Evolutionary conservation across 2,329 filamentous ascomycete species (phyloP), one percentile per base, ranked within the genome.

Genomic region (Curvularia spicifera): DNA sequence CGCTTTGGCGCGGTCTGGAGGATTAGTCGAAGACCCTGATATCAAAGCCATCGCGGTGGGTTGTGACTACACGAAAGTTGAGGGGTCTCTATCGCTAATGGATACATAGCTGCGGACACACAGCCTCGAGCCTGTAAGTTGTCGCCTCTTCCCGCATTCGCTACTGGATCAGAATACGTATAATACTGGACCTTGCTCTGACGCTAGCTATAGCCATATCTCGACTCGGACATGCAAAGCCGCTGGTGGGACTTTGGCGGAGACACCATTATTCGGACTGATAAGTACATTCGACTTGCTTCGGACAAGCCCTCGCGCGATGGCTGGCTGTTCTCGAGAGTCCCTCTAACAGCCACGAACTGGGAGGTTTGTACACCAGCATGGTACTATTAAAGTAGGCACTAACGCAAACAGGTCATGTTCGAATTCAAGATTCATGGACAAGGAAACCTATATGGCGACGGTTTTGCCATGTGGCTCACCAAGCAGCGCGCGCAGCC

Each of bases 211-310:
- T 53, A 97, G 90, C 95, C 95, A 62, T 99, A 97, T 80, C 87
- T 99, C 70, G 95, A 99, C 81, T 95, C 93, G 60, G 95, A 98
- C 78, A 93, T 98, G 89, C 91, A 96, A 81, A 97, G 91, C 81
- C 89, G 95, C 76, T 99, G 95, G 94, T 99, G 94, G 80, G 95
- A 99, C 81, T 99, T 96, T 85, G 95, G 95, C 76, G 95, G 94
- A 75, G 93, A 97, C 81, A 92, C 94, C 40, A 89, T 99, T 71
- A 85, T 97, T 72, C 84, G 87, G 66, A 84, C 87, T 62, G 87
- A 90, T 73, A 83, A 86, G 79, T 97, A 98, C 80, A 90, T 99
- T 69, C 93, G 95, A 68, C 87, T 99, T 56, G 93, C 93, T 29
- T 91, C 92, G 58, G 93, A 98, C 79, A 89, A 90, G 62, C 91